Conservation (phyloP, 768 basidiomycete genomes). For the Podaxis rugospora region DNA sequence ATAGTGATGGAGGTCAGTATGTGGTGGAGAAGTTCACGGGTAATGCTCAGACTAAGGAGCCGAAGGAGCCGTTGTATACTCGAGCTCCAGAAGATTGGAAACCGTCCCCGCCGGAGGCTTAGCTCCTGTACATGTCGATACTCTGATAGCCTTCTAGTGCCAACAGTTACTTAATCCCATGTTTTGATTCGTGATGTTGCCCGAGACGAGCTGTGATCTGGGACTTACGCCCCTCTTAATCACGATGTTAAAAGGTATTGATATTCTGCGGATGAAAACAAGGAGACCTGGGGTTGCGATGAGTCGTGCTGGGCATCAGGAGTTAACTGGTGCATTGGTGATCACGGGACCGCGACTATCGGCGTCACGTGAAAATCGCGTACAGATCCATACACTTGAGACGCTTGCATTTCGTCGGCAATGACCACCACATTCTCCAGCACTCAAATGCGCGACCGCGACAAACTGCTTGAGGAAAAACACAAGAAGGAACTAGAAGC, state of each 20-base stretch:
- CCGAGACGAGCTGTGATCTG: background rate
- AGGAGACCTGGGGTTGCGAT: background rate
- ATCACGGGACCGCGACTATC: background rate
- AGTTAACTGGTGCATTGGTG: background rate
- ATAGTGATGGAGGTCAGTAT: constrained; percentile 36
- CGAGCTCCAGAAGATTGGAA: constrained; percentile 20
- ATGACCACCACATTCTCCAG: constrained; percentile 22
- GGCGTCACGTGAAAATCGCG: background rate
- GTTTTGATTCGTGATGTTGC: background rate
- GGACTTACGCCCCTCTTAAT: no score
- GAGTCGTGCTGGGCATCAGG: background rate
- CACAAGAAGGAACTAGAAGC: constrained; percentile 24
- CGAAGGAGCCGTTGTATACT: constrained; percentile 24
- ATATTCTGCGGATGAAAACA: no score
- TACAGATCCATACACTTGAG: background rate
- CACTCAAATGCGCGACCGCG: constrained; percentile 25
- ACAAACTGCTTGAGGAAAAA: constrained; percentile 26
- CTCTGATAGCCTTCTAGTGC: background rate
- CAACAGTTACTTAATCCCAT: background rate
- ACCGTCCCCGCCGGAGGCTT: background rate
- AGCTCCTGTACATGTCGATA: background rate
- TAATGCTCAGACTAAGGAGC: constrained; percentile 17
- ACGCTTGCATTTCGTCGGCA: background rate
- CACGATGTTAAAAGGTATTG: no score
- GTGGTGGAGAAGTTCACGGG: constrained; percentile 36